Percentiles rank a stretch among this genome's conserved stretches.
phyloP scores from a whole-genome alignment of 2,329 filamentous ascomycete genomes.

The Fusarium sp. region DNA sequence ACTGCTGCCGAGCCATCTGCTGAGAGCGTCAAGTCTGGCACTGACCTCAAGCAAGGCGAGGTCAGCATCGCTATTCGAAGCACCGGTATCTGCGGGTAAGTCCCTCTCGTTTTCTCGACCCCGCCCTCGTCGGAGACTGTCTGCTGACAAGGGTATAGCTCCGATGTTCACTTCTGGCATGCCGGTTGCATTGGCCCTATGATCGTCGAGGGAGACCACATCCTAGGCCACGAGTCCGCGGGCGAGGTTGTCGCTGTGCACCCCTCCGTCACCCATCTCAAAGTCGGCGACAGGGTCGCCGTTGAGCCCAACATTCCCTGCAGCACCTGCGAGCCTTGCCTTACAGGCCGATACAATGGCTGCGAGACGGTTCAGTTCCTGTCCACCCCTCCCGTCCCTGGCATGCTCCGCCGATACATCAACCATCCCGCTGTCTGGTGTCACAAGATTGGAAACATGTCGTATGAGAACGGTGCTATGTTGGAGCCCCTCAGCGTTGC shows the following conservation, averaged over 20 bases:
- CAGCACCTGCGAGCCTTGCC: slow-evolving; percentile 89
- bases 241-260: slow-evolving; percentile 87
- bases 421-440: slow-evolving; percentile 96
- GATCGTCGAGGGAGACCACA: slow-evolving; percentile 90
- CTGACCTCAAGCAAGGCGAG: slow-evolving; percentile 83
- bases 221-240: slow-evolving; percentile 94
- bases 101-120: slow-evolving; percentile 23
- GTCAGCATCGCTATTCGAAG: slow-evolving; percentile 92
- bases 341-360: slow-evolving; percentile 95
- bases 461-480: slow-evolving; percentile 90
- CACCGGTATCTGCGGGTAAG: slow-evolving; percentile 94
- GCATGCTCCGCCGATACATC: slow-evolving; percentile 91
- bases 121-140: slow-evolving; percentile 18
- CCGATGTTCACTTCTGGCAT: slow-evolving; percentile 98
- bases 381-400: slow-evolving; percentile 90
- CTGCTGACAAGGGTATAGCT: slow-evolving; percentile 65
- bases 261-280: slow-evolving; percentile 82
- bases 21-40: slow-evolving; percentile 79
- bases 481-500: slow-evolving; percentile 93
- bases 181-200: slow-evolving; percentile 95
- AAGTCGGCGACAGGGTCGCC: slow-evolving; percentile 91
- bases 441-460: slow-evolving; percentile 95
- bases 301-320: slow-evolving; percentile 97
- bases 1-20: slow-evolving; percentile 82
- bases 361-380: slow-evolving; percentile 90